Evolutionary conservation across 305 asterid species (phyloP).

Genomic region (Nicotiana rustica): DNA sequence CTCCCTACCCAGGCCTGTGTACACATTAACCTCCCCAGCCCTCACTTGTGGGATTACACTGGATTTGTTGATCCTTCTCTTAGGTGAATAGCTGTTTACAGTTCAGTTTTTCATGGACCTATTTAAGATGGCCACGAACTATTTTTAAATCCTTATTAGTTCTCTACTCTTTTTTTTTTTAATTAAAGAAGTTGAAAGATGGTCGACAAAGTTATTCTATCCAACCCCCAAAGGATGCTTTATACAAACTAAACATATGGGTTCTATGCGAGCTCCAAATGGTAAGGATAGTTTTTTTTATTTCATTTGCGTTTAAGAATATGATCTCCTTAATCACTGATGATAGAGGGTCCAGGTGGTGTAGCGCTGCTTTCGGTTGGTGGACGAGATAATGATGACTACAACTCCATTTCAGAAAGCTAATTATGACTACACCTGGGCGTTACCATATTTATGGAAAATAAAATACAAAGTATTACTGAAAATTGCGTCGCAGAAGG

Average conservation of each 20-base stretch:
- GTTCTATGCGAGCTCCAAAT: too few relatives aligned
- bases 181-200: neutral
- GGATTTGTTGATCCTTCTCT: neutral
- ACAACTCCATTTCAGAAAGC: slow-evolving; percentile 26
- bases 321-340: slow-evolving; percentile 8
- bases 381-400: neutral
- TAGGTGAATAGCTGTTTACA: neutral
- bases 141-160: slow-evolving; percentile 12
- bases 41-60: too few relatives aligned
- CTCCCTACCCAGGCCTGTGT: too few relatives aligned
- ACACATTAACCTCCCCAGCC: too few relatives aligned
- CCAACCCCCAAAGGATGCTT: too few relatives aligned
- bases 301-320: neutral
- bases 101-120: neutral
- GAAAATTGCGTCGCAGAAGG: slow-evolving; percentile 10
- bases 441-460: slow-evolving; percentile 23
- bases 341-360: slow-evolving; percentile 21
- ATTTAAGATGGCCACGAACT: neutral
- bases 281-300: neutral
- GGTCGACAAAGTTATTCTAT: too few relatives aligned
- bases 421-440: slow-evolving; percentile 1
- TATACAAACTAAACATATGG: too few relatives aligned
- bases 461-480: slow-evolving; percentile 17
- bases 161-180: neutral
- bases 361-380: neutral